Base-by-base conservation (phyloP, 2,329 filamentous ascomycete species). In the Penicillium sp. region DNA sequence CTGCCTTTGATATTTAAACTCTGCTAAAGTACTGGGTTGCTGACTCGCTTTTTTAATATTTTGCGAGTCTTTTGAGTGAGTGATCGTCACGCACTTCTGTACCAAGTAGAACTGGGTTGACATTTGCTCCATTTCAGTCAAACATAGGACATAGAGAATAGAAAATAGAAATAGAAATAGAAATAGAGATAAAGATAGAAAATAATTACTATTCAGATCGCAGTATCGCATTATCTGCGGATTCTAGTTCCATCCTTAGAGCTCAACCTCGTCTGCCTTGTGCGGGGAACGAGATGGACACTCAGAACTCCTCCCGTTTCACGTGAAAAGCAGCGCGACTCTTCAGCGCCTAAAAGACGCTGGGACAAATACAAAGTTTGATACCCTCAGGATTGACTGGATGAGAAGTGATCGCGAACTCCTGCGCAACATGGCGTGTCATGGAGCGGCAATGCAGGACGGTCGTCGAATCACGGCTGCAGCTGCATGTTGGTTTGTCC, bases 401-500 rank as follows among this genome's bases (percentile, higher is more conserved):
- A 9, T 20, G 33, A 7, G n/a, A 27, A 27, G 20, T 13, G 31
- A 53, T 37, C n/a, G n/a, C 33, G 15, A 37, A 20, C 33, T 37
- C 33, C 33, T 18, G 33, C 33, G 18, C 33, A 37, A 20, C 33
- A 23, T 20, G 20, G 33, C 33, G 9, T 12, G 6, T 35, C 32
- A 35, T 15, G n/a, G 6, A 20, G 6, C 32, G n/a, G n/a, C 32
- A 35, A 28, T 18, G 32, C 32, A 18, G 32, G 32, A 20, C 32
- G 37, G 20, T 27, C 10, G 40, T 37, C 57, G 37, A 60, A 55
- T 57, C 45, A 60, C 25, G 38, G 23, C 6, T 29, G 42, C 33
- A 40, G 44, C 25, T 31, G 23, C 15, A 6, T 40, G 44, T 48
- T 44, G 43, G 23, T 24, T 6, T 40, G 7, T 31, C 44, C 38